phyloP scores from a whole-genome alignment of 2,329 filamentous ascomycete genomes.

The Pseudopithomyces maydicus region DNA sequence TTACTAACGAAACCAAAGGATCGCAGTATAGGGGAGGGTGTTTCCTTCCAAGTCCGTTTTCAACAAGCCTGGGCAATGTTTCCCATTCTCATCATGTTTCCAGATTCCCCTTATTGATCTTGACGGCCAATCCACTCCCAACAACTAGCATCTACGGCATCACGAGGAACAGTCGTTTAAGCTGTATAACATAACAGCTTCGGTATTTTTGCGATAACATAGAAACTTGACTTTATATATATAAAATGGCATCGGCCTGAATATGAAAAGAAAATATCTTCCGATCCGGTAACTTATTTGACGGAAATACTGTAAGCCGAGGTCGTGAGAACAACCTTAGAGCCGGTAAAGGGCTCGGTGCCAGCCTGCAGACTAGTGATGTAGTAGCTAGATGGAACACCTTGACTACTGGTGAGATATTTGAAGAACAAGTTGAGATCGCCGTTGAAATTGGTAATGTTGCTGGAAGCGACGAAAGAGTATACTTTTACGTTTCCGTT shows the following conservation, averaged over 20 bases:
- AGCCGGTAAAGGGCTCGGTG: slow-evolving; percentile 62
- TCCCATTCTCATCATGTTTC: no score
- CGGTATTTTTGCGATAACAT: no score
- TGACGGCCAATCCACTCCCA: no score
- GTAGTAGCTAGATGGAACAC: slow-evolving; percentile 52
- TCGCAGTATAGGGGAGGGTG: no score
- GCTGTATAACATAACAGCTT: no score
- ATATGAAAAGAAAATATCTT: neutral
- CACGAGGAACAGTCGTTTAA: no score
- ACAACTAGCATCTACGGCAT: no score
- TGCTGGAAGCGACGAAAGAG: slow-evolving; percentile 60
- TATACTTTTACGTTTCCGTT: slow-evolving; percentile 66
- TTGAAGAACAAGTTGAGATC: slow-evolving; percentile 64
- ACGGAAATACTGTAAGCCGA: slow-evolving; percentile 39
- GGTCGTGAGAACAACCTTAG: slow-evolving; percentile 52
- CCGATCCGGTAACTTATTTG: neutral
- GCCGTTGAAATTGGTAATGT: slow-evolving; percentile 59
- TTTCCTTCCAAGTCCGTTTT: no score
- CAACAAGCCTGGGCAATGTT: no score
- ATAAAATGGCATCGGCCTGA: neutral
- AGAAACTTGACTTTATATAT: neutral
- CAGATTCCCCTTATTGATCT: no score
- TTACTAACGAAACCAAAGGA: slow-evolving; percentile 17
- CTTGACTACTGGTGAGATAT: slow-evolving; percentile 59
- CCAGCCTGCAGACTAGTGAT: slow-evolving; percentile 57